Conservation (phyloP, 1,284 basidiomycete genomes). For the Pulveroboletus sp. region DNA sequence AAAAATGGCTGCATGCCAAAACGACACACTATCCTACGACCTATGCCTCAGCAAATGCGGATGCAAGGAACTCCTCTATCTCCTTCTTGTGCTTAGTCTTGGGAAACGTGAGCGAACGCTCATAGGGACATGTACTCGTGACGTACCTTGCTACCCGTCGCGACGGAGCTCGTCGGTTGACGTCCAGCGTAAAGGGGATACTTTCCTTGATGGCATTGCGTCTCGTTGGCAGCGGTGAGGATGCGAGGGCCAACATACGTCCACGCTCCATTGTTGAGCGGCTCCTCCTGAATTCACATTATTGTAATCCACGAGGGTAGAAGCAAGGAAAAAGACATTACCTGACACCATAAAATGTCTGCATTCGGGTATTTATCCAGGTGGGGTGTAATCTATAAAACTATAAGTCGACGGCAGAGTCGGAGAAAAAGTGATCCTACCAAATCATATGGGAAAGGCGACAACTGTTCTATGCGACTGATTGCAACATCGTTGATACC, state of each 20-base stretch:
- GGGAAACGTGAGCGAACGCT: constrained; percentile 1
- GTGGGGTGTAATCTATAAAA: constrained; percentile 70
- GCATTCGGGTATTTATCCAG: constrained; percentile 96
- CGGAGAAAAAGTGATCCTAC: constrained; percentile 38
- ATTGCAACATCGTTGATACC: constrained; percentile 93
- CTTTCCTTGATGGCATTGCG: constrained; percentile 88
- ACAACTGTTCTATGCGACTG: constrained; percentile 91
- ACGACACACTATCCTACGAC: background rate
- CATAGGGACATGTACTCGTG: background rate
- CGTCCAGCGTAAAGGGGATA: constrained; percentile 85
- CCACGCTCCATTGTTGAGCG: constrained; percentile 92
- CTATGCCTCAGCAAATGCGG: constrained; percentile 44
- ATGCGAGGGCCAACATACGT: constrained; percentile 89
- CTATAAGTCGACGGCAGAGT: constrained; percentile 5
- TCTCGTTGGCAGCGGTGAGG: constrained; percentile 79
- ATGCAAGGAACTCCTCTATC: constrained; percentile 67
- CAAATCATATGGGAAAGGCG: constrained; percentile 94
- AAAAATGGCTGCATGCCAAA: background rate
- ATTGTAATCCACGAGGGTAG: background rate
- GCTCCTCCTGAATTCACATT: constrained; percentile 58
- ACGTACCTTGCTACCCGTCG: constrained; percentile 82
- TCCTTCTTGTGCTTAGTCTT: constrained; percentile 82
- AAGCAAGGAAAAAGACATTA: constrained; percentile 25
- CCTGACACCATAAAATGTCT: constrained; percentile 88
- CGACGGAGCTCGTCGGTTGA: constrained; percentile 84